Evolutionary conservation across 768 basidiomycete species (phyloP).

Genomic region (Panaeolus cyanescens): DNA sequence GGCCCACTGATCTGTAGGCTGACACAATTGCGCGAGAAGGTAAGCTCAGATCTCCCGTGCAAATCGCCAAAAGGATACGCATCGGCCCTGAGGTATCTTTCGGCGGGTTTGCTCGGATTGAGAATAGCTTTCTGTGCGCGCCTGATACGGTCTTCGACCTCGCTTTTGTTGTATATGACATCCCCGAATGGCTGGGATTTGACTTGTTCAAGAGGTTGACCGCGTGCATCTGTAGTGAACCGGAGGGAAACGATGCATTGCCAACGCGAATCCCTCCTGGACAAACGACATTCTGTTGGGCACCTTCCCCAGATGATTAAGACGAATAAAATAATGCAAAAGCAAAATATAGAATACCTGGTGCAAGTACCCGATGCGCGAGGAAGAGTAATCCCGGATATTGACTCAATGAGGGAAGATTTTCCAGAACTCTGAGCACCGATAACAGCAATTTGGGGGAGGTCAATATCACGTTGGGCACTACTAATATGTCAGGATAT

Average conservation of each 20-base stretch:
- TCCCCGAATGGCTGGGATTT: conserved; percentile 40
- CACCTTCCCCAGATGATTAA: too few relatives aligned
- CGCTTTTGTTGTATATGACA: conserved; percentile 46
- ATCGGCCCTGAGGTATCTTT: conserved; percentile 40
- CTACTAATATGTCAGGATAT: too few relatives aligned
- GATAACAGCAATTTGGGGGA: conserved; percentile 73
- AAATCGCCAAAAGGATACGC: conserved; percentile 14
- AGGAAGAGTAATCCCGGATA: conserved; percentile 71
- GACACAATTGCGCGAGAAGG: conserved; percentile 58
- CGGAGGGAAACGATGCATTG: conserved; percentile 51
- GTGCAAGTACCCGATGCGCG: conserved; percentile 75
- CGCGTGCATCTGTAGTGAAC: conserved; percentile 39
- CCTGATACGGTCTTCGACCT: conserved; percentile 67
- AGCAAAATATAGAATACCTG: too few relatives aligned
- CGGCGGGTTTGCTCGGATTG: conserved; percentile 43
- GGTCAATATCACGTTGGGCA: conserved; percentile 67
- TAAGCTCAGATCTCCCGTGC: conserved; percentile 14
- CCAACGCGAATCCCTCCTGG: conserved; percentile 42
- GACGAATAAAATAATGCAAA: too few relatives aligned
- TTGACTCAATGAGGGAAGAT: conserved; percentile 75
- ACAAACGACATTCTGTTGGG: conserved; percentile 57
- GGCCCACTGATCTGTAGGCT: conserved; percentile 59
- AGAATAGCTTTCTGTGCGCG: conserved; percentile 68
- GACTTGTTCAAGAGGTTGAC: conserved; percentile 38
- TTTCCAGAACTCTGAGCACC: conserved; percentile 77